Percentiles rank a stretch among this genome's conserved stretches.
Evolutionary conservation across 2,329 filamentous ascomycete species (phyloP).

Genomic region (Alternaria hordeiaustralica): DNA sequence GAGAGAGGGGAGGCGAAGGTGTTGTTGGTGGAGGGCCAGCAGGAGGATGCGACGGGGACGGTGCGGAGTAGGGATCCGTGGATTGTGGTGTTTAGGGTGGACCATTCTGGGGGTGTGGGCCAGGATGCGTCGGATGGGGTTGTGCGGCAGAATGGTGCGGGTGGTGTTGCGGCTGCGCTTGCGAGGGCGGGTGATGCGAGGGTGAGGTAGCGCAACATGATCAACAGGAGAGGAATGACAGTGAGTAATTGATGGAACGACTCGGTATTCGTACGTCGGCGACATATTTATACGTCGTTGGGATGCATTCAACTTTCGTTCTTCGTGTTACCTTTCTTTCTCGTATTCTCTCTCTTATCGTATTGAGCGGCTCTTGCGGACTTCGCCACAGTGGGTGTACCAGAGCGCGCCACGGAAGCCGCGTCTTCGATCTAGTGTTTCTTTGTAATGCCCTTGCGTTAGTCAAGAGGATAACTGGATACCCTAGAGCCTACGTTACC

Average conservation of each 20-base stretch:
- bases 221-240: too few relatives aligned
- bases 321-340: not conserved
- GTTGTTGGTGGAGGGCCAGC: constrained; percentile 30
- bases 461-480: too few relatives aligned
- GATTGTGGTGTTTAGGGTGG: not conserved
- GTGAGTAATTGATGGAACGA: too few relatives aligned
- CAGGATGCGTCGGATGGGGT: not conserved
- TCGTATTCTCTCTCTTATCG: not conserved
- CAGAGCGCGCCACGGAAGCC: not conserved
- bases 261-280: rapidly evolving
- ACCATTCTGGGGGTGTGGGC: not conserved
- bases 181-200: not conserved
- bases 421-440: not conserved
- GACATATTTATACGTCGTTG: not conserved
- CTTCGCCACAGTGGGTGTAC: not conserved
- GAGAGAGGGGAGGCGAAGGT: constrained; percentile 29
- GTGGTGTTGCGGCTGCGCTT: not conserved
- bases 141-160: not conserved
- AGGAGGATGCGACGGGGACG: not conserved
- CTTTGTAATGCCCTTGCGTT: too few relatives aligned
- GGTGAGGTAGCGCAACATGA: not conserved
- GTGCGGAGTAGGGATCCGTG: not conserved
- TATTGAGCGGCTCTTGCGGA: not conserved
- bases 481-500: too few relatives aligned
- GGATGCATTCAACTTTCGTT: not conserved